Percentiles rank a stretch among this genome's conserved stretches.
These are phyloP conservation scores for Xylaria sp. DNA, from an alignment of 2,329 filamentous ascomycete species.

Conservation along the genomic window DNA sequence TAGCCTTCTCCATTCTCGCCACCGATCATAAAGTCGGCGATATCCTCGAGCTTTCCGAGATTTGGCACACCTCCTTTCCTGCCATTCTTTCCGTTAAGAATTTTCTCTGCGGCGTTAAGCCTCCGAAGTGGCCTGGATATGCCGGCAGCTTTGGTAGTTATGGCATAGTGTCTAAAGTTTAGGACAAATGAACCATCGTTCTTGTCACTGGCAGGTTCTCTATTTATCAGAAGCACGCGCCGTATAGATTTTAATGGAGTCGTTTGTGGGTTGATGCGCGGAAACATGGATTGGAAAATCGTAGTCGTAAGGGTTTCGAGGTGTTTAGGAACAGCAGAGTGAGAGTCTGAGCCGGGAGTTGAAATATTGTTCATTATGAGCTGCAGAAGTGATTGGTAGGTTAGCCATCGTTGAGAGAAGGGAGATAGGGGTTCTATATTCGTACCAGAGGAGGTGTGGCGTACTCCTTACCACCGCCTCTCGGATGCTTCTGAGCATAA, in stretches of 20 bases:
- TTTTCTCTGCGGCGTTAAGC: constrained; percentile 83
- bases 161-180: constrained; percentile 92
- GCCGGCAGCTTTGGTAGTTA: constrained; percentile 85
- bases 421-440: not conserved
- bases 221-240: constrained; percentile 87
- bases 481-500: constrained; percentile 81
- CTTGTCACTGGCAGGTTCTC: constrained; percentile 63
- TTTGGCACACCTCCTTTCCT: constrained; percentile 81
- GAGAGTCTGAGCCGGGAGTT: constrained; percentile 64
- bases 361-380: constrained; percentile 99
- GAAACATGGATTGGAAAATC: constrained; percentile 95
- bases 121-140: constrained; percentile 83
- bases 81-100: constrained; percentile 65
- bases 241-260: constrained; percentile 92
- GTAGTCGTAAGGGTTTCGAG: constrained; percentile 92
- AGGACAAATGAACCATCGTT: constrained; percentile 77
- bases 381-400: constrained; percentile 43
- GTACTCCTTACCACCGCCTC: constrained; percentile 83
- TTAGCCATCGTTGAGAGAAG: not conserved
- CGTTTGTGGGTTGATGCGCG: constrained; percentile 89
- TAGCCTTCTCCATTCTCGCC: constrained; percentile 80
- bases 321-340: constrained; percentile 82
- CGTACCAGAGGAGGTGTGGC: constrained; percentile 79
- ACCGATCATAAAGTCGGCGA: constrained; percentile 92
- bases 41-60: constrained; percentile 87